Evolutionary conservation across 805 yeast genomes (phyloP), one percentile per base, ranked within the genome.

Genomic region (Jamesozyma spencerorum): DNA sequence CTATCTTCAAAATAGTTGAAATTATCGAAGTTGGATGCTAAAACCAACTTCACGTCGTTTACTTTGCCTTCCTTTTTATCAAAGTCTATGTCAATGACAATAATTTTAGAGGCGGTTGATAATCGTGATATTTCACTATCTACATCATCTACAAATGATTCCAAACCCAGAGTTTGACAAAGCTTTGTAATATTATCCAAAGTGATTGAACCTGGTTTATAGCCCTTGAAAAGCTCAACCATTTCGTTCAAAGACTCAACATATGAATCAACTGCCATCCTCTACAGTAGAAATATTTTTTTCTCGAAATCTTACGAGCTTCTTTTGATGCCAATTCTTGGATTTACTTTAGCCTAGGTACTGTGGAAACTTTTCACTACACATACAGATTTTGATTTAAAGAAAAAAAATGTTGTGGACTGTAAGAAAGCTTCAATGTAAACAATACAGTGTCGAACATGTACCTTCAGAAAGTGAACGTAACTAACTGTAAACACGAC

Each of bases 51-150:
- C 20, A 60, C 65, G 38, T 62, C 64, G 17, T 50, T 50, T 3
- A 62, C 62, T 32, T 45, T 53, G 15, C 50, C 50, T 34, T 47
- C 43, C 5, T 28, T 34, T 24, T 50, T 59, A 17, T 50, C 49
- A 40, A 58, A 62, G 40, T 62, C 66, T 18, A 62, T 60, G 44
- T 62, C 66, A 26, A 62, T 55, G 22, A 62, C 66, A 14, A 62
- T 54, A 34, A 62, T 62, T 30, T 61, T 60, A 2, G 65, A 61
- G 1, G 66, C 66, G 3, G 63, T 58, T 0, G 66, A 62, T 6
- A 62, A 40, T 37, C 66, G 49, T 13, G 60, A 49, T 4, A 47
- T 45, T 17, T 51, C 49, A 4, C 41, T 37, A 34, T 51, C 58
- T 3, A 60, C 41, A 36, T 55, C 57, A 37, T 60, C 65, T 4